Percentiles rank a stretch among this genome's conserved stretches.
Conservation (phyloP, 176 grass and related monocot species). For the Cenchrus americanus region DNA sequence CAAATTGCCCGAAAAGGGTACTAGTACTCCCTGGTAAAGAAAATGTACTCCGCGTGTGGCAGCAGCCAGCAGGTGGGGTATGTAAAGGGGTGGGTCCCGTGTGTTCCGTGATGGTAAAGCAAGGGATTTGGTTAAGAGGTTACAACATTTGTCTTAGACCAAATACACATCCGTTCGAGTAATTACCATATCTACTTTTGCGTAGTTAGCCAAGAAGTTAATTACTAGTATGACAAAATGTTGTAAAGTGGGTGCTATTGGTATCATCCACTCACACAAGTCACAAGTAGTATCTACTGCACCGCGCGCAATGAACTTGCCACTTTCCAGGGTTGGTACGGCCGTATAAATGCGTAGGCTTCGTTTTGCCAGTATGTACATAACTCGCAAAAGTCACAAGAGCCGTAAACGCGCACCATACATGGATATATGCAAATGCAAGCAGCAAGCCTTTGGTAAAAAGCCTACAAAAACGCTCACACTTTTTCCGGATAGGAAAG, state of each 20-base stretch:
- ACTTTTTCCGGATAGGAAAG: not conserved
- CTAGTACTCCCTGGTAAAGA: not conserved
- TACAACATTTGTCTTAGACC: not conserved
- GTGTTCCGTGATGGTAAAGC: not conserved
- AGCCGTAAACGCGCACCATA: not conserved
- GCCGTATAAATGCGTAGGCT: not conserved
- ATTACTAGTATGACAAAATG: not conserved
- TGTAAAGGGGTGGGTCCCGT: too few species aligned
- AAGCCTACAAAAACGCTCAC: too few species aligned
- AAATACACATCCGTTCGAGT: not conserved
- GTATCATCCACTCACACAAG: too few species aligned
- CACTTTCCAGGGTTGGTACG: not conserved
- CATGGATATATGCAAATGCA: not conserved
- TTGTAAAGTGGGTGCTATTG: not conserved
- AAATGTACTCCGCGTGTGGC: not conserved
- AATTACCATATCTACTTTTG: not conserved
- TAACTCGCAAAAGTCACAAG: not conserved
- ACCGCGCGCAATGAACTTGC: not conserved
- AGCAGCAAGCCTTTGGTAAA: not conserved
- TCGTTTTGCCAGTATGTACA: not conserved
- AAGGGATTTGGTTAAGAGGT: not conserved
- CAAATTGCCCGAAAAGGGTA: not conserved
- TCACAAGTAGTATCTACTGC: not conserved
- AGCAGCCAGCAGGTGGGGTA: not conserved
- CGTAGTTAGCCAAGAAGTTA: too few species aligned